Conservation (phyloP, 192 early-diverging fungal species). For the Dissophora globulifera region DNA sequence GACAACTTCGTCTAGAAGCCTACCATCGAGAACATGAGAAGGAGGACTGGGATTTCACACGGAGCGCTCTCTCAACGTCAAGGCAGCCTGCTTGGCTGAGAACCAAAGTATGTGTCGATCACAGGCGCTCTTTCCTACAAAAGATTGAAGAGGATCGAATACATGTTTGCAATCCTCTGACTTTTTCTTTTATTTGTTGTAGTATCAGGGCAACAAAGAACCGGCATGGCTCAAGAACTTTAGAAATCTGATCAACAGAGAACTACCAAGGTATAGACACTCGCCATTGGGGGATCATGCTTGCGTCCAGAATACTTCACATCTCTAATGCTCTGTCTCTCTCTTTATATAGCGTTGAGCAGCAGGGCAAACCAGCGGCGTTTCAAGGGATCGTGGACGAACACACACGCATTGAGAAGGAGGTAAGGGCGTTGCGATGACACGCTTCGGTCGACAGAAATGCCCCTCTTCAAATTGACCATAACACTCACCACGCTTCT, state of each 20-base stretch:
- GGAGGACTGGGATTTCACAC: conserved; percentile 13
- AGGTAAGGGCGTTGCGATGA: conserved; percentile 4
- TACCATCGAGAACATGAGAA: conserved; percentile 9
- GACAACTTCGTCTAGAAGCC: too few relatives aligned
- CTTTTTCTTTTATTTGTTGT: background rate
- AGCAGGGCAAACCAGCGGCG: conserved; percentile 5
- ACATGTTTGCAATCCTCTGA: background rate
- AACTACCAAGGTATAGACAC: conserved; percentile 33
- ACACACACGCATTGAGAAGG: conserved; percentile 38
- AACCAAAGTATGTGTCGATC: conserved; percentile 12
- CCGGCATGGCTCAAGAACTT: conserved; percentile 44
- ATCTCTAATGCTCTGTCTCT: background rate
- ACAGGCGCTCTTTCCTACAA: background rate
- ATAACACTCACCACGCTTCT: too few relatives aligned
- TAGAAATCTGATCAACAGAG: conserved; percentile 32
- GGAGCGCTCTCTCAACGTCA: background rate
- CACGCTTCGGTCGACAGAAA: too few relatives aligned
- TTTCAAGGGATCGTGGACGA: conserved; percentile 23
- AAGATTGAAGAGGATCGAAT: background rate
- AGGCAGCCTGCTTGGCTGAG: conserved; percentile 36
- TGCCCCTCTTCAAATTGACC: too few relatives aligned
- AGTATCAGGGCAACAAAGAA: conserved; percentile 35
- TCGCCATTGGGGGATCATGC: too few relatives aligned
- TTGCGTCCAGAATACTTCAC: too few relatives aligned
- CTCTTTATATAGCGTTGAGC: conserved; percentile 10